Base-by-base conservation (phyloP, 345 rosid genomes). In the Moricandia arvensis region DNA sequence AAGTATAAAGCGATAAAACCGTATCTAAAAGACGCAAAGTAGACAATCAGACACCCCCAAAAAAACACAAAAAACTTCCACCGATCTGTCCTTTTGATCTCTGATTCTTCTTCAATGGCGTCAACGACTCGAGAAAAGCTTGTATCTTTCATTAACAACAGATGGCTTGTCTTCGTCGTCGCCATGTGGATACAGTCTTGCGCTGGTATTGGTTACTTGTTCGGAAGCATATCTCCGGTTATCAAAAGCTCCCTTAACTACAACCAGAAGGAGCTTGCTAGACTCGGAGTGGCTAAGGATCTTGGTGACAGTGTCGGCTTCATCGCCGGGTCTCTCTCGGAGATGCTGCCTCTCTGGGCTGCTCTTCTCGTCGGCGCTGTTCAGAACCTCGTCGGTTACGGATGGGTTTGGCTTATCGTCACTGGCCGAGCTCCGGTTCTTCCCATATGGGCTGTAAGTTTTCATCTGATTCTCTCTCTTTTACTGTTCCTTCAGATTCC, bases 101-200 rank as follows among this genome's bases (percentile, higher is more conserved):
- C 74, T 4, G 73, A 51, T 61, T 62, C 27, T 16, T 17, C 54
- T 57, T 26, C 59, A 65, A 77, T 79, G 82, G 74, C 75, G 91
- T 89, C 84, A 15, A 75, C 71, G n/a, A 72, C 84, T 61, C 78
- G 74, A 49, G 97, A 93, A 66, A 85, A 64, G 72, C 65, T 93
- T n/a, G 43, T 53, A 11, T 78, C 73, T 63, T 90, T 93, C 76
- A 35, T 91, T 18, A 89, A 83, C 75, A 91, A 91, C 54, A 82
- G 99, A 86, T 96, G 98, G 98, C 85, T 91, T 49, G 99, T 93
- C 63, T 93, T 96, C 68, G 97, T 96, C 68, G 95, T 95, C 0
- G 96, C 98, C 86, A 96, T 96, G 95, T 96, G 99, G 98, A 87
- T 96, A 69, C 93, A 93, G 83, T 93, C 98, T 0, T 89, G 97